These are phyloP conservation scores for Nemania sp. DNA, from an alignment of 2,329 filamentous ascomycete genomes.

Conservation along the genomic window DNA sequence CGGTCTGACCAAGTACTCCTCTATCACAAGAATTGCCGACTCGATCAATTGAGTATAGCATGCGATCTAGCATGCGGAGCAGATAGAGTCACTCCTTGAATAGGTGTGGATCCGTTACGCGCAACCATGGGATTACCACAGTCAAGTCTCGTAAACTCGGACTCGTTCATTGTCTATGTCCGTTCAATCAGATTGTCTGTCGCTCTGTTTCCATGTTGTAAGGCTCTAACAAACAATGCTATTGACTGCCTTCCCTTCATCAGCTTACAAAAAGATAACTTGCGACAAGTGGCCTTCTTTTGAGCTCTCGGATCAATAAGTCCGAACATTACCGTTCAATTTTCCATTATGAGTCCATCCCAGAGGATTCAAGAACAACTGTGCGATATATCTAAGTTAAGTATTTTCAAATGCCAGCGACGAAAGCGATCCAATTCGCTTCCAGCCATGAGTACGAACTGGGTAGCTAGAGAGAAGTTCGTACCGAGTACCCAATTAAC, in stretches of 20 bases:
- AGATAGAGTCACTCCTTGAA: neutral
- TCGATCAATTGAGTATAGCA: neutral
- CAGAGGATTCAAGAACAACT: neutral
- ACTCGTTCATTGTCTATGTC: neutral
- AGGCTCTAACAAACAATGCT: neutral
- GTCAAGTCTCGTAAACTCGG: neutral
- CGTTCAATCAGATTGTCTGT: neutral
- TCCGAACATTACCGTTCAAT: neutral
- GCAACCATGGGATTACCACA: neutral
- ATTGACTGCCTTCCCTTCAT: neutral
- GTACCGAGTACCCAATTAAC: slow-evolving; percentile 24
- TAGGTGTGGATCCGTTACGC: neutral
- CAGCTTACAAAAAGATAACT: slow-evolving; percentile 4
- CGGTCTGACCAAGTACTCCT: slow-evolving; percentile 34
- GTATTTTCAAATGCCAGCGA: neutral
- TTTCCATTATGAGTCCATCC: slow-evolving; percentile 3
- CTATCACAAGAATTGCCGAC: slow-evolving; percentile 29
- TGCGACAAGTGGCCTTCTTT: neutral
- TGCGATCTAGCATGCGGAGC: neutral
- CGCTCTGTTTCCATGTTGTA: neutral
- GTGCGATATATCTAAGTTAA: neutral
- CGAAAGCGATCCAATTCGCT: slow-evolving; percentile 8
- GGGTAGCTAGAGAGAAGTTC: slow-evolving; percentile 12
- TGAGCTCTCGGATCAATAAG: neutral
- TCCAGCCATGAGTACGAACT: neutral